These are phyloP conservation scores for Lentinula raphanica DNA, from an alignment of 768 basidiomycete species.

Conservation along the genomic window DNA sequence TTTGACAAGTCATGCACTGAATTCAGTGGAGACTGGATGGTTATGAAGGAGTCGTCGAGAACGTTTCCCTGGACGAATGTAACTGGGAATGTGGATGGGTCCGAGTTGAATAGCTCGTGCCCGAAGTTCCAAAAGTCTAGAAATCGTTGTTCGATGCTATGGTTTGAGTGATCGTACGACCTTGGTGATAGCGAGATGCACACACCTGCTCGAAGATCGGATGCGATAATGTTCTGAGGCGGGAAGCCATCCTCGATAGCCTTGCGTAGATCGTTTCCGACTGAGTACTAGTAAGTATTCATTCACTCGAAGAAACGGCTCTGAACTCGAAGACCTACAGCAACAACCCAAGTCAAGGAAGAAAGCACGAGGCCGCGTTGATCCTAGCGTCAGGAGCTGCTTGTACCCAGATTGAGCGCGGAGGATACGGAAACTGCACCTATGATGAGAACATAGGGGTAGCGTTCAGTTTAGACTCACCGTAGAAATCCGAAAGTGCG, in stretches of 20 bases:
- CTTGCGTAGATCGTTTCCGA: conserved; percentile 22
- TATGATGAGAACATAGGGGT: neutral
- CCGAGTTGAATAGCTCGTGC: conserved; percentile 39
- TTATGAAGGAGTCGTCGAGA: conserved; percentile 32
- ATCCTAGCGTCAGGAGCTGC: conserved; percentile 12
- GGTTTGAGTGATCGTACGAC: neutral
- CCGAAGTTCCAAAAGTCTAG: conserved; percentile 46
- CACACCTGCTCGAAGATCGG: conserved; percentile 19
- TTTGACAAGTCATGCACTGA: neutral
- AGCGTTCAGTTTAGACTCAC: conserved; percentile 14
- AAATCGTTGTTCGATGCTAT: neutral
- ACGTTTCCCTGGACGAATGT: conserved; percentile 39
- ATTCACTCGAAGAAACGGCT: too few relatives aligned
- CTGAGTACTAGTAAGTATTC: conserved; percentile 5
- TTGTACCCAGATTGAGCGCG: conserved; percentile 15
- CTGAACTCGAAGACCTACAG: conserved; percentile 13
- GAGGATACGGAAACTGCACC: conserved; percentile 12
- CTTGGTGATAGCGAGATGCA: neutral
- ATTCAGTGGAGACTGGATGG: conserved; percentile 12
- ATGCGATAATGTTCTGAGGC: conserved; percentile 16
- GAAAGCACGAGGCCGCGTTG: conserved; percentile 15
- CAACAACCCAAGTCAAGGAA: conserved; percentile 24
- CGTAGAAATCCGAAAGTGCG: conserved; percentile 28
- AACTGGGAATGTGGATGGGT: conserved; percentile 34
- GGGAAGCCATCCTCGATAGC: conserved; percentile 22